Evolutionary conservation across 2,329 filamentous ascomycete genomes (phyloP).

Genomic region (Paecilomyces sp.): DNA sequence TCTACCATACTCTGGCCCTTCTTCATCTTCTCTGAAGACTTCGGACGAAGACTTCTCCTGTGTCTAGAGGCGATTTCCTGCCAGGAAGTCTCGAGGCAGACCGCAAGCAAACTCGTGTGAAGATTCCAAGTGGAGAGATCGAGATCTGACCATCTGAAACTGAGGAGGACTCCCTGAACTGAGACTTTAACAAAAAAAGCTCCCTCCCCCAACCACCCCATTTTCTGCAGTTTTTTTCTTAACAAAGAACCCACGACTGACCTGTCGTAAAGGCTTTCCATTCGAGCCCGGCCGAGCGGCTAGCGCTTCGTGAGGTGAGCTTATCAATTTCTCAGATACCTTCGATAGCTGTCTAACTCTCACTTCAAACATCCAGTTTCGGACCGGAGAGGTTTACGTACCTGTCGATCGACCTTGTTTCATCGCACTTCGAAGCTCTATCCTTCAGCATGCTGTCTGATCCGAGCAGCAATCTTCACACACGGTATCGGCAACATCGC

Average conservation of each 20-base stretch:
- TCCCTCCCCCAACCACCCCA: not conserved
- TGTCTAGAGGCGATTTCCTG: not conserved
- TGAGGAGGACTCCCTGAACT: not conserved
- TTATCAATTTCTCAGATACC: conserved; percentile 3
- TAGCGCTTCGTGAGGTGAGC: conserved; percentile 76
- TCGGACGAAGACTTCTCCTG: not conserved
- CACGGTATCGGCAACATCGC: conserved; percentile 68
- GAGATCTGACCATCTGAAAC: not conserved
- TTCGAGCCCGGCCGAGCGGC: conserved; percentile 51
- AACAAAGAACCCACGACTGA: not conserved
- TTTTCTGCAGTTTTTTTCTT: not conserved
- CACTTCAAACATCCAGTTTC: not conserved
- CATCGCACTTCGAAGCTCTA: conserved; percentile 45
- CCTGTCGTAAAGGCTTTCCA: not conserved
- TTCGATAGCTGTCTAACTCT: not conserved
- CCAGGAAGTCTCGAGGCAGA: not conserved
- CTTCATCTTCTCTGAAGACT: not conserved
- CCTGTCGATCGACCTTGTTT: not conserved
- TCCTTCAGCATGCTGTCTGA: conserved; percentile 73
- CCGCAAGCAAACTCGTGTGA: not conserved
- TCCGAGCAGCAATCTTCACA: conserved; percentile 63
- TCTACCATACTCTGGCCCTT: conserved; percentile 2
- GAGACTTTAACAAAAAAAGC: not conserved
- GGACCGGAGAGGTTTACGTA: not conserved
- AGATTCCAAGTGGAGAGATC: not conserved